A percentile compares a stretch with the other conserved stretches of the same genome.
Evolutionary conservation across 2,329 filamentous ascomycete genomes (phyloP).

Genomic region (Botryosphaeria dothidea): DNA sequence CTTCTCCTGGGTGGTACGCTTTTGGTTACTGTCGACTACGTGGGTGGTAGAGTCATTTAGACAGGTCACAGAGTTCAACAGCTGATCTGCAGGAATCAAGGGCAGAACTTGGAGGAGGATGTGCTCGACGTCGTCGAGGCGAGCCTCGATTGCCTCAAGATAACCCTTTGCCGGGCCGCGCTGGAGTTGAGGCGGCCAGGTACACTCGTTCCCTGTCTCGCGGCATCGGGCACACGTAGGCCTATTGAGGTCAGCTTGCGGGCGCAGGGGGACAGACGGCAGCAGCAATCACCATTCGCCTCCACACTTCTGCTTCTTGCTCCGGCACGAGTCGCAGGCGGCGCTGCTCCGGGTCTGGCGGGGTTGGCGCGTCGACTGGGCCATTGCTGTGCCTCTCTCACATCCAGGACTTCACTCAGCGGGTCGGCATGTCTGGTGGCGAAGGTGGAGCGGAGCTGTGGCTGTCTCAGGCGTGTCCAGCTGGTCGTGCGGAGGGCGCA

Average conservation of each 20-base stretch:
- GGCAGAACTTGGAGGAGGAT: constrained; percentile 17
- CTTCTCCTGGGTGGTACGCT: constrained; percentile 19
- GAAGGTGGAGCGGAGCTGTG: not conserved
- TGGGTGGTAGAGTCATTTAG: not conserved
- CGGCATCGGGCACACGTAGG: constrained; percentile 17
- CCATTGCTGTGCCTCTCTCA: constrained; percentile 2
- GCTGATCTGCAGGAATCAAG: constrained; percentile 6
- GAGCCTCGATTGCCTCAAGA: constrained; percentile 18
- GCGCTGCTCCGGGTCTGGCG: constrained; percentile 19
- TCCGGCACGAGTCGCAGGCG: constrained; percentile 18
- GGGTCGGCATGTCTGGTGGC: not conserved
- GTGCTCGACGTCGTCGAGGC: constrained; percentile 18
- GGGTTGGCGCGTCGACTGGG: constrained; percentile 10
- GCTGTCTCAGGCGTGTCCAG: not conserved
- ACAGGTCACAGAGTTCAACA: constrained; percentile 7
- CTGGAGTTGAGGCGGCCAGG: constrained; percentile 18
- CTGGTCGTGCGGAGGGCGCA: not conserved
- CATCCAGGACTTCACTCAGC: not conserved
- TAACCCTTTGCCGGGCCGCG: constrained; percentile 19
- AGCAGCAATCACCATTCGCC: constrained; percentile 17
- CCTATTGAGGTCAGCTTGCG: constrained; percentile 4
- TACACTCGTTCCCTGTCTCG: constrained; percentile 15
- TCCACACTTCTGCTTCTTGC: constrained; percentile 19
- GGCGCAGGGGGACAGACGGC: not conserved
- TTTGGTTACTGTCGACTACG: constrained; percentile 1